Evolutionary conservation across 2,329 filamentous ascomycete genomes (phyloP).

Genomic region (Harringtonia aguacate): DNA sequence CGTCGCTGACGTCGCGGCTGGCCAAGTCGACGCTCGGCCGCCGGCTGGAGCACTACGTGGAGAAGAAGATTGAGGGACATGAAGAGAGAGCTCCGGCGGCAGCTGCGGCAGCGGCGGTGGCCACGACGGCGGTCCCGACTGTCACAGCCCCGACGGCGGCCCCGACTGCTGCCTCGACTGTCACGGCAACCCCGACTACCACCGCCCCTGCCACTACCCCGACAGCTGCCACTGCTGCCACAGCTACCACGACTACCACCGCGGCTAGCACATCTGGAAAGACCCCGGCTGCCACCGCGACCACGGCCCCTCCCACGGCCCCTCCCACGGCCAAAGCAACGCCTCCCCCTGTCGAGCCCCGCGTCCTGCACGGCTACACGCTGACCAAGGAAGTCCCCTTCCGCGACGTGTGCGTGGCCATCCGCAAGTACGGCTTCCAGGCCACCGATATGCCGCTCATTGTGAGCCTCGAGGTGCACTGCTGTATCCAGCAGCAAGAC

Average conservation of each 20-base stretch:
- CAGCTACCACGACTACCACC: not conserved
- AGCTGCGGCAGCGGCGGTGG: not conserved
- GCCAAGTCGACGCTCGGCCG: slow-evolving; percentile 37
- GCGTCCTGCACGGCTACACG: slow-evolving; percentile 80
- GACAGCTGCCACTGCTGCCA: not conserved
- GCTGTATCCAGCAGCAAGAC: slow-evolving; percentile 62
- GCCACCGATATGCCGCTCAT: slow-evolving; percentile 75
- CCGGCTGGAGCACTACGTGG: slow-evolving; percentile 25
- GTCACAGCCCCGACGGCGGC: no score
- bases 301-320: not conserved
- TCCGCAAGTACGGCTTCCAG: slow-evolving; percentile 68
- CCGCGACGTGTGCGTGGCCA: slow-evolving; percentile 71
- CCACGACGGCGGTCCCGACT: no score
- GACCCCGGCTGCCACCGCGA: not conserved
- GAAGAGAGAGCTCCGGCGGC: not conserved
- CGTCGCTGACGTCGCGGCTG: slow-evolving; percentile 31
- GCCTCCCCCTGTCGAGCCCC: slow-evolving; percentile 43
- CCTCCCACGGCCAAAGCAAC: not conserved
- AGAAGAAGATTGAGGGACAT: slow-evolving; percentile 15
- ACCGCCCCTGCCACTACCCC: not conserved
- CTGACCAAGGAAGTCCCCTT: slow-evolving; percentile 84
- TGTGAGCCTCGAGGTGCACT: slow-evolving; percentile 89
- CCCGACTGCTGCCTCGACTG: not conserved
- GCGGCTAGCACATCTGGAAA: no score
- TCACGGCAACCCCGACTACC: not conserved